Evolutionary conservation across 2,329 filamentous ascomycete species (phyloP).

Genomic region (Aspergillus alliaceus): DNA sequence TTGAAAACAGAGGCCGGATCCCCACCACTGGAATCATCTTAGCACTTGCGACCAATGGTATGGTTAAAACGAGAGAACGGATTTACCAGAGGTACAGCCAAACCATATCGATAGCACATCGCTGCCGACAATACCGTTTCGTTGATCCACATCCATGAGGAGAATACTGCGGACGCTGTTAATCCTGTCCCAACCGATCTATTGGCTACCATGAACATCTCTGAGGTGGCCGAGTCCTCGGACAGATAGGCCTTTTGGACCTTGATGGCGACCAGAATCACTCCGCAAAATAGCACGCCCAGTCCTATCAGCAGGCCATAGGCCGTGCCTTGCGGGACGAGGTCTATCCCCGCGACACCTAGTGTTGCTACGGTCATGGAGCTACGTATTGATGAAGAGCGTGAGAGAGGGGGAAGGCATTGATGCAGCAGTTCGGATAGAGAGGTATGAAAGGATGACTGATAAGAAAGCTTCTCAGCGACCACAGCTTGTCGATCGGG

Average conservation of each 20-base stretch:
- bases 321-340: conserved; percentile 30
- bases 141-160: conserved; percentile 43
- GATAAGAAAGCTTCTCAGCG: neutral
- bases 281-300: conserved; percentile 47
- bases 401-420: neutral
- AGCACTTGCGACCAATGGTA: neutral
- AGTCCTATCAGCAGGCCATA: conserved; percentile 54
- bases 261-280: conserved; percentile 49
- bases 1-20: conserved; percentile 46
- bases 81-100: conserved; percentile 36
- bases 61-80: neutral
- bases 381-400: neutral
- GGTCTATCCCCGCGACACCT: conserved; percentile 6
- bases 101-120: conserved; percentile 35
- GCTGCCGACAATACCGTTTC: conserved; percentile 37
- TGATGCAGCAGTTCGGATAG: neutral
- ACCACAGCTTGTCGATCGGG: neutral
- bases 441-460: neutral
- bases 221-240: conserved; percentile 40
- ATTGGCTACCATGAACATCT: conserved; percentile 44
- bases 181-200: conserved; percentile 38
- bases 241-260: conserved; percentile 40
- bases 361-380: conserved; percentile 3
- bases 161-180: conserved; percentile 40
- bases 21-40: conserved; percentile 32